Conservation (phyloP, 2,329 filamentous ascomycete species). For the Dactylellina cionopaga region DNA sequence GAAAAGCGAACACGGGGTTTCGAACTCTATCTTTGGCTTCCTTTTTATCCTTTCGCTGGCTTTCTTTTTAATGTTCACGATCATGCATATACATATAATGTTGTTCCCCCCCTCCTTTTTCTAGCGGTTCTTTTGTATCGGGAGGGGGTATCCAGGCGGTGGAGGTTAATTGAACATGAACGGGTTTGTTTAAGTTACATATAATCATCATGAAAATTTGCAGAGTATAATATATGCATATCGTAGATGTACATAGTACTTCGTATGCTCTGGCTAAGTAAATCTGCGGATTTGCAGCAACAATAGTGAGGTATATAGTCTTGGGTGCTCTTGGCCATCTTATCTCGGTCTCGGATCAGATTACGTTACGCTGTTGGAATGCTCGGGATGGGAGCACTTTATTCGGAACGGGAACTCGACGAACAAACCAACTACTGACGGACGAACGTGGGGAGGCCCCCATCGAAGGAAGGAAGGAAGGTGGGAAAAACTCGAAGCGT, state of each 20-base stretch:
- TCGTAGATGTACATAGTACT: too few species aligned
- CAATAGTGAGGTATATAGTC: too few species aligned
- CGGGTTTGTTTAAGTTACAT: too few species aligned
- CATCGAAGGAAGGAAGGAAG: constrained; percentile 30
- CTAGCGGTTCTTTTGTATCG: not conserved
- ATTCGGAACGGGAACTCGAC: constrained; percentile 16
- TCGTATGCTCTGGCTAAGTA: too few species aligned
- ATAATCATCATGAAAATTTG: too few species aligned
- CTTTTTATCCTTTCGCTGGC: too few species aligned
- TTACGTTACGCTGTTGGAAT: constrained; percentile 43
- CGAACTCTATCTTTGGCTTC: too few species aligned
- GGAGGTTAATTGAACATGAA: constrained; percentile 12
- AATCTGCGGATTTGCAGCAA: too few species aligned
- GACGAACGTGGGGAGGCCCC: constrained; percentile 26
- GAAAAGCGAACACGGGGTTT: too few species aligned
- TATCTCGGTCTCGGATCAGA: constrained; percentile 50
- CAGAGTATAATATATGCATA: too few species aligned
- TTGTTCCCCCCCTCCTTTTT: constrained; percentile 1
- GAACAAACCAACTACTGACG: not conserved
- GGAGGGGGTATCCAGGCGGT: constrained; percentile 1
- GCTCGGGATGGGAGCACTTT: constrained; percentile 3
- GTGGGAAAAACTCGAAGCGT: constrained; percentile 30
- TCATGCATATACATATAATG: constrained; percentile 26
- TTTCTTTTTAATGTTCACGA: too few species aligned
- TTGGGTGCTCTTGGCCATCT: constrained; percentile 46